These are phyloP conservation scores for Aspergillus sp. DNA, from an alignment of 2,329 filamentous ascomycete species.

Conservation along the genomic window DNA sequence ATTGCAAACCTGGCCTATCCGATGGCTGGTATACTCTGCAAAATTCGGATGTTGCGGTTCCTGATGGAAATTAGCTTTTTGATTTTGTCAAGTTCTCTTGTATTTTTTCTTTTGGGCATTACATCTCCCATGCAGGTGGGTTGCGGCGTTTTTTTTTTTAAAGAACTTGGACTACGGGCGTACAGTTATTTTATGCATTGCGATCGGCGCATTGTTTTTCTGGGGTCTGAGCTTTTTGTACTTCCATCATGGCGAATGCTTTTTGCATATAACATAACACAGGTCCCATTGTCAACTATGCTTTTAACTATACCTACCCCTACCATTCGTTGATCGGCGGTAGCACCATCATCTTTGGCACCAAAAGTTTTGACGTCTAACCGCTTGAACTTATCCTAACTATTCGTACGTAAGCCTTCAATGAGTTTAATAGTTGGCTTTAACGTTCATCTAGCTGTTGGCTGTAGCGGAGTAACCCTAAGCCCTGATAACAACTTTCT, in stretches of 20 bases:
- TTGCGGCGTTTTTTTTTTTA: slow-evolving; percentile 13
- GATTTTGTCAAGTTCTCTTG: background rate
- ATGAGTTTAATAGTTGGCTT: too few relatives aligned
- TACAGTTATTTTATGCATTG: slow-evolving; percentile 12
- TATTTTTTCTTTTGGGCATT: background rate
- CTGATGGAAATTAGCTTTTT: too few relatives aligned
- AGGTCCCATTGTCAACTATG: too few relatives aligned
- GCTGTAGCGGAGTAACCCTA: slow-evolving; percentile 5
- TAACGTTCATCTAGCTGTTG: background rate
- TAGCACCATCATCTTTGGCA: too few relatives aligned
- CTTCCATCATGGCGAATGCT: background rate
- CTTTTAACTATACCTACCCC: background rate
- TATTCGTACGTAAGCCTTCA: too few relatives aligned
- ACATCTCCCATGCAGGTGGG: slow-evolving; percentile 1
- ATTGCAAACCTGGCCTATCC: slow-evolving; percentile 26
- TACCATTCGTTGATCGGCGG: too few relatives aligned
- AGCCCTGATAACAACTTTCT: slow-evolving; percentile 3
- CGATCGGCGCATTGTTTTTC: slow-evolving; percentile 3
- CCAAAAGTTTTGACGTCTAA: too few relatives aligned
- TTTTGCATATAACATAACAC: background rate
- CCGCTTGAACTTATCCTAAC: too few relatives aligned
- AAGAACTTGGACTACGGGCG: slow-evolving; percentile 4
- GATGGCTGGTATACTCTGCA: slow-evolving; percentile 30
- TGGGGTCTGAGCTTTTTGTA: background rate
- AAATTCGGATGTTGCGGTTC: slow-evolving; percentile 15